A percentile compares a stretch with the other conserved stretches of the same genome.
Conservation (phyloP, 2,329 filamentous ascomycete species). For the Fusarium stilboides region DNA sequence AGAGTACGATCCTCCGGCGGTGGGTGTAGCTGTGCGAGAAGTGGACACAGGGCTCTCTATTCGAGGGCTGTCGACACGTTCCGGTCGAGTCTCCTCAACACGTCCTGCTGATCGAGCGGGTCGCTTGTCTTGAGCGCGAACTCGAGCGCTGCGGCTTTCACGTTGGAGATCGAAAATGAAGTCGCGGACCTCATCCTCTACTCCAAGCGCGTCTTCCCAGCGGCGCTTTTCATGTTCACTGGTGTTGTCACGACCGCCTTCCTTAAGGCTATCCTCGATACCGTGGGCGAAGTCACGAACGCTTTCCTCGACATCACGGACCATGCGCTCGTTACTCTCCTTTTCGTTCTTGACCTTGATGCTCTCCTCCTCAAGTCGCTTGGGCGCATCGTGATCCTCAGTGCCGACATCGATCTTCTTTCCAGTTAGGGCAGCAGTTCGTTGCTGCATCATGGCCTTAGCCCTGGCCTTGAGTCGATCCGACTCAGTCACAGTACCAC, state of each 20-base stretch:
- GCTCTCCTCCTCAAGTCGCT: conserved; percentile 90
- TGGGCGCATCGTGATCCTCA: conserved; percentile 84
- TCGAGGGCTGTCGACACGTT: conserved; percentile 59
- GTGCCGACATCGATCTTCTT: conserved; percentile 79
- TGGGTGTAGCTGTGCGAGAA: conserved; percentile 65
- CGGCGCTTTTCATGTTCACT: conserved; percentile 92
- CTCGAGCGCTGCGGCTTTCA: conserved; percentile 81
- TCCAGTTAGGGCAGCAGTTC: conserved; percentile 91
- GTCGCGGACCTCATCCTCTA: conserved; percentile 96
- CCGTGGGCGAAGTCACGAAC: conserved; percentile 89
- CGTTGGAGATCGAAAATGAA: conserved; percentile 98
- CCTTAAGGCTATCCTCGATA: conserved; percentile 89
- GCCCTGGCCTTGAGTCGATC: conserved; percentile 95
- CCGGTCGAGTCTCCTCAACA: conserved; percentile 61
- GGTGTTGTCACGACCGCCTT: conserved; percentile 80
- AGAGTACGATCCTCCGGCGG: conserved; percentile 78
- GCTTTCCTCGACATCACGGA: conserved; percentile 95
- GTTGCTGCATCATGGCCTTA: conserved; percentile 98
- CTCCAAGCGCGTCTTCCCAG: conserved; percentile 96
- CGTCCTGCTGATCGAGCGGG: conserved; percentile 59
- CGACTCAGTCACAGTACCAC: conserved; percentile 90
- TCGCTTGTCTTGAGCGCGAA: conserved; percentile 73
- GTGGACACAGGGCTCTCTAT: conserved; percentile 68
- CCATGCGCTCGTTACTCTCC: conserved; percentile 97
- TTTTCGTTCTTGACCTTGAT: conserved; percentile 85